Percentiles rank a stretch among this genome's conserved stretches.
Conservation (phyloP, 495 filamentous ascomycete genomes). For the Penicillium nucicola region DNA sequence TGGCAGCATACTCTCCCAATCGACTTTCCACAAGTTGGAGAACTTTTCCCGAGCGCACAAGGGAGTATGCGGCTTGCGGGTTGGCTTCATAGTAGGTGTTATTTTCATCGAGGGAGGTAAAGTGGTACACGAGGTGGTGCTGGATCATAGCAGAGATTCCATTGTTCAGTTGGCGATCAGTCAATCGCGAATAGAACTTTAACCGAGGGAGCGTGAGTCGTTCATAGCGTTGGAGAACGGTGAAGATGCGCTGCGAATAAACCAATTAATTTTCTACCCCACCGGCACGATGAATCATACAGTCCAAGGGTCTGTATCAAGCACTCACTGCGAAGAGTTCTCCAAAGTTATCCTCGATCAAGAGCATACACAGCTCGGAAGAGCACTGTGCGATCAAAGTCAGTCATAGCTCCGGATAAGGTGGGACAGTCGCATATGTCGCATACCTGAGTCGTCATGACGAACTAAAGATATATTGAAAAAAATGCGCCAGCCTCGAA, state of each 20-base stretch:
- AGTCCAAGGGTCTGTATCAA: not conserved
- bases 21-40: constrained; percentile 66
- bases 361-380: constrained; percentile 80
- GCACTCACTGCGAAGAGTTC: constrained; percentile 84
- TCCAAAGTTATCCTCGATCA: constrained; percentile 86
- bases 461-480: constrained; percentile 37
- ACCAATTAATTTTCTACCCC: not conserved
- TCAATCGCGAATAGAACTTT: constrained; percentile 62
- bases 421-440: constrained; percentile 32
- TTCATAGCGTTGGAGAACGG: constrained; percentile 72
- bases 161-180: constrained; percentile 65
- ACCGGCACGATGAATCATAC: not conserved
- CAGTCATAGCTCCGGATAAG: constrained; percentile 9
- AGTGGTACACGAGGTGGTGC: constrained; percentile 78
- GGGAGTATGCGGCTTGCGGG: constrained; percentile 66
- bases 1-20: constrained; percentile 65
- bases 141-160: constrained; percentile 83
- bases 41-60: constrained; percentile 80
- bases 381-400: constrained; percentile 47
- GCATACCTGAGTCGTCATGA: constrained; percentile 55
- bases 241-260: constrained; percentile 65
- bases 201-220: constrained; percentile 69
- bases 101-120: constrained; percentile 58
- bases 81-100: constrained; percentile 79
- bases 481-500: constrained; percentile 58